phyloP scores from a whole-genome alignment of 139 green algal genomes.

The Haematococcus lacustris region DNA sequence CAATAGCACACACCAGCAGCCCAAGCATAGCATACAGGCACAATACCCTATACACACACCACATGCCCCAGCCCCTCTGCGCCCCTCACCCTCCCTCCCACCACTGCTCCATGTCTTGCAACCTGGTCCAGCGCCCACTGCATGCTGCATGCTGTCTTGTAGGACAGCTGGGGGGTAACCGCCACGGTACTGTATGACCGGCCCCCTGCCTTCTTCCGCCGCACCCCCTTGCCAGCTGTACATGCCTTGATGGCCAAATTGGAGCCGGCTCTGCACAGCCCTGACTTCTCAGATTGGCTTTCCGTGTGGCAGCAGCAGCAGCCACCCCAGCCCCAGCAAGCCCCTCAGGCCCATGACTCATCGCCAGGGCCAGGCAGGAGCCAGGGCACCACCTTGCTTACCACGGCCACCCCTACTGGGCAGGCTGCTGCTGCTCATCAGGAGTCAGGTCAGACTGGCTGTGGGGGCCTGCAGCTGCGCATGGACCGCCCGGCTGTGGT shows the following conservation, averaged over 20 bases:
- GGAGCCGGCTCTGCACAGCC: neutral
- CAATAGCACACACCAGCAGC: neutral
- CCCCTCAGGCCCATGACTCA: neutral
- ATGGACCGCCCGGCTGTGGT: slow-evolving; percentile 67
- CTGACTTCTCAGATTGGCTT: slow-evolving; percentile 19
- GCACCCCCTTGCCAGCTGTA: slow-evolving; percentile 8
- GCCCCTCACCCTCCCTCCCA: neutral
- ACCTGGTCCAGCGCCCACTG: neutral
- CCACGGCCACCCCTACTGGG: neutral
- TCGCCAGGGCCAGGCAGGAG: slow-evolving; percentile 1
- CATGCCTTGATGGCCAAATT: slow-evolving; percentile 24
- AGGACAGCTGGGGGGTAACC: slow-evolving; percentile 53
- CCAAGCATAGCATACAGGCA: neutral
- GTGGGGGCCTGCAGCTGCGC: slow-evolving; percentile 1
- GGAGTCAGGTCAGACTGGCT: neutral
- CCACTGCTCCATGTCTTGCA: neutral
- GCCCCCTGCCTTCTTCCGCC: slow-evolving; percentile 67
- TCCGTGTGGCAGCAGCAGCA: neutral
- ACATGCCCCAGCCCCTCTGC: neutral
- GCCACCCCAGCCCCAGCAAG: neutral
- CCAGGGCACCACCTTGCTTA: neutral
- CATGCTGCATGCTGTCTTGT: slow-evolving; percentile 3
- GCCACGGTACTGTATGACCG: slow-evolving; percentile 87
- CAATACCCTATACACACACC: neutral
- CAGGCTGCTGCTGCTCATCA: neutral